Base-by-base conservation (phyloP, 257 asterid genomes). In the Linaria vulgaris region DNA sequence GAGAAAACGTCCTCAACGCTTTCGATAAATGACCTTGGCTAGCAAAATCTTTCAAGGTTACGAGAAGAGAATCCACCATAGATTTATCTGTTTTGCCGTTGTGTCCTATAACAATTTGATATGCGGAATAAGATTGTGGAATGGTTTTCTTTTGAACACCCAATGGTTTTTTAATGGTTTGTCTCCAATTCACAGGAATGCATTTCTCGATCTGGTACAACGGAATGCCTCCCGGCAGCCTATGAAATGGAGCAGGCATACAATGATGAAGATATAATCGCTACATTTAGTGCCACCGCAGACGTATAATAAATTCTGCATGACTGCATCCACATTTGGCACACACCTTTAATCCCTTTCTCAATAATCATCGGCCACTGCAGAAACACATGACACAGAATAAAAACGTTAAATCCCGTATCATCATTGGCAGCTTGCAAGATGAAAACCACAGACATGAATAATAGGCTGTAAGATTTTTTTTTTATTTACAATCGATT, bases 1-100 rank as follows among this genome's bases (percentile, higher is more conserved):
- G 73, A 39, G 76, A 62, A 71, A 86, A 84, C 9, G 66, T 80
- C 77, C 74, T 78, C 55, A 86, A 78, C 48, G 96, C 96, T 72
- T 86, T 72, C 23, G 75, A 74, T 59, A 85, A 76, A 63, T 69
- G 78, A 49, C 96, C 98, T 69, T 61, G 78, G 69, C 78, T 60
- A 21, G 84, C 87, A 71, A 69, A 80, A 49, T 76, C 74, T 72
- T 83, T 83, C 82, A 91, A 80, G 57, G 86, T 69, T 41, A 69
- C 56, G 48, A 81, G 72, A 59, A 84, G 79, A 60, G 72, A 66
- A 67, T 82, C 85, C 76, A 80, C 83, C 90, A 83, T 84, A 44
- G 41, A 74, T 39, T 71, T 79, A 60, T 71, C 67, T 9, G 67
- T 25, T 38, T 30, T 30, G 15, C 41, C 22, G 21, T 59, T 54